Base-by-base conservation (phyloP, 768 basidiomycete genomes). In the Mycena galericulata region DNA sequence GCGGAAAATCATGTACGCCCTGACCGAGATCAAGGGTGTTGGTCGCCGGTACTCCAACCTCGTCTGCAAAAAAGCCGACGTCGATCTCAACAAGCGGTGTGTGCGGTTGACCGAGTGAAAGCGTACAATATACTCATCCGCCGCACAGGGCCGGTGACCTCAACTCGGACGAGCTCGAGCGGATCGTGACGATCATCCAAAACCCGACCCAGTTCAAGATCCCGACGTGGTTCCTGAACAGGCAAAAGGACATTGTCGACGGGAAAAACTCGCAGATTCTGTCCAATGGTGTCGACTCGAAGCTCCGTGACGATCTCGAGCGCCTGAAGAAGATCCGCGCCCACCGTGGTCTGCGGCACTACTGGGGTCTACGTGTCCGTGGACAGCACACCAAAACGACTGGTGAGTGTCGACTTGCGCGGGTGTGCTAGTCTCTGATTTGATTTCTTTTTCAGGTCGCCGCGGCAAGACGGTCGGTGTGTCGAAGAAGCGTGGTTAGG, bases 21-120 rank as follows among this genome's bases (percentile, higher is more conserved):
- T 99, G 86, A 99, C 98, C 53, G 98, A 99, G 87, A 99, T 99
- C 89, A 99, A 99, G 89, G 98, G 98, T 90, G 98, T 99, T 68
- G 98, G 98, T 77, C 92, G 98, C 72, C 93, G 98, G 60, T 99
- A 99, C 85, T 92, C 98, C 79, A 99, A 99, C 85, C 84, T 99
- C 77, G 97, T 99, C 75, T 99, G 98, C 91, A 99, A 99, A 86
- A 99, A 99, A 88, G 98, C 98, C 69, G 98, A 99, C 85, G 95
- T 99, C 45, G 97, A 99, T 79, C 89, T 99, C 69, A 95, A 89
- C 87, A 99, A 99, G 86, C 94, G 98, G 98, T 99, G 77, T 68
- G 92, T 81, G n/a, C 26, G 11, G 14, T 34, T 10, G 3, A 7
- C 20, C 64, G 11, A 56, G 27, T 41, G 26, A 3, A n/a, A n/a